Evolutionary conservation across 2,329 filamentous ascomycete genomes (phyloP).

Genomic region (Fusarium begoniae): DNA sequence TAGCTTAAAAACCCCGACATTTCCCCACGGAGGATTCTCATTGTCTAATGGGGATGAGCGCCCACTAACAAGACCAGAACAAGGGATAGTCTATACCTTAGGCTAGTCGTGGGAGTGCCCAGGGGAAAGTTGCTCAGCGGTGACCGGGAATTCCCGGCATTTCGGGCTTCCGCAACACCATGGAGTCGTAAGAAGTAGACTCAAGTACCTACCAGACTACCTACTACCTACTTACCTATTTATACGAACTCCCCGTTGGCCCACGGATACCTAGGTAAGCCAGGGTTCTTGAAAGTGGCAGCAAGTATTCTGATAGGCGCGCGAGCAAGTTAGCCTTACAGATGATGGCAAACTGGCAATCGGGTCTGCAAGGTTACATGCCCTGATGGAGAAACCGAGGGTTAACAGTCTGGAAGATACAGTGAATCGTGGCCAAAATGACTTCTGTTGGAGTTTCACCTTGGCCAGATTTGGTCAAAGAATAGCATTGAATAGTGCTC

Average conservation of each 20-base stretch:
- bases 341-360: neutral
- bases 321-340: slow-evolving; percentile 11
- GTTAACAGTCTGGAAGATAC: neutral
- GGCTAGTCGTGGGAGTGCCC: slow-evolving; percentile 9
- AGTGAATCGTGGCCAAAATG: slow-evolving; percentile 1
- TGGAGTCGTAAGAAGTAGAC: neutral
- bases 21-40: slow-evolving; percentile 30
- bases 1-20: slow-evolving; percentile 34
- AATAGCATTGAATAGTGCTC: slow-evolving; percentile 13
- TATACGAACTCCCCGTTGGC: slow-evolving; percentile 2
- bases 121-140: slow-evolving; percentile 2
- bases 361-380: neutral
- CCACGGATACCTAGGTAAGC: neutral
- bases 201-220: neutral
- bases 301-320: slow-evolving; percentile 28
- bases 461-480: slow-evolving; percentile 27
- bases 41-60: slow-evolving; percentile 1
- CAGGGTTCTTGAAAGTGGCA: neutral
- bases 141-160: slow-evolving; percentile 28
- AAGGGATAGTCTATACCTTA: slow-evolving; percentile 7
- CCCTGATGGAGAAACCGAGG: slow-evolving; percentile 4
- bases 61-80: slow-evolving; percentile 2
- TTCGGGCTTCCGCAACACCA: neutral
- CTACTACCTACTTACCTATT: neutral
- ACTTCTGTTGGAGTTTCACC: slow-evolving; percentile 27